phyloP scores from a whole-genome alignment of 768 basidiomycete genomes.

The Lactarius sanguifluus region DNA sequence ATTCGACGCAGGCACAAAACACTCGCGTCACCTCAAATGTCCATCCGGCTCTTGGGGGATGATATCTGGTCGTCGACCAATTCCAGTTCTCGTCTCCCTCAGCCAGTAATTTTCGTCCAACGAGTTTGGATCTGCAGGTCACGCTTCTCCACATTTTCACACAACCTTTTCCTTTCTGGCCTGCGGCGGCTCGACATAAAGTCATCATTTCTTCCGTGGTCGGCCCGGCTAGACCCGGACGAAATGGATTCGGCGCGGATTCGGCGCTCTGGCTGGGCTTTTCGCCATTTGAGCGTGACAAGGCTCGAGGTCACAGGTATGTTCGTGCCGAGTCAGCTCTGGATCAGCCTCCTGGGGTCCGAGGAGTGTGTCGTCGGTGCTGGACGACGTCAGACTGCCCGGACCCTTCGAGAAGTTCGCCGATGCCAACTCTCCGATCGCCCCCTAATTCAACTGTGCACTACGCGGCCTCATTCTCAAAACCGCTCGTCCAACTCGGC shows the following conservation, averaged over 20 bases:
- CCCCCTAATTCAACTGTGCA: not conserved
- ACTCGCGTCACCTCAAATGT: not conserved
- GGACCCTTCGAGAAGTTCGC: not conserved
- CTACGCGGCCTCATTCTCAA: not conserved
- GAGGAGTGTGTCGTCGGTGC: slow-evolving; percentile 1
- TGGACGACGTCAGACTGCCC: not conserved
- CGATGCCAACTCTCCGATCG: not conserved
- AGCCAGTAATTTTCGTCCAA: not conserved
- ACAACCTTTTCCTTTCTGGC: too few relatives aligned
- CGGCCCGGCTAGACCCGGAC: not conserved
- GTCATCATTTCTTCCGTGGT: too few relatives aligned
- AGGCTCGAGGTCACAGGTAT: not conserved
- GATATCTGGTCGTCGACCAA: not conserved
- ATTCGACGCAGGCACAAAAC: not conserved
- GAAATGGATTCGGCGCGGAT: not conserved
- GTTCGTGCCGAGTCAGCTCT: not conserved
- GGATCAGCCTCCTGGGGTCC: not conserved
- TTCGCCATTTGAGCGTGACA: not conserved
- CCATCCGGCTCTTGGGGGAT: slow-evolving; percentile 1
- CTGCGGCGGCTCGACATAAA: not conserved
- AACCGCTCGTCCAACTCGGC: not conserved
- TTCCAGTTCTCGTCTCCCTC: not conserved
- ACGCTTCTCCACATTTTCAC: not conserved
- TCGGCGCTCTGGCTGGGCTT: not conserved
- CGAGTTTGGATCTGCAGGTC: not conserved